Evolutionary conservation across 495 filamentous ascomycete species (phyloP), one percentile per base, ranked within the genome.

Genomic region (Neurospora sp.): DNA sequence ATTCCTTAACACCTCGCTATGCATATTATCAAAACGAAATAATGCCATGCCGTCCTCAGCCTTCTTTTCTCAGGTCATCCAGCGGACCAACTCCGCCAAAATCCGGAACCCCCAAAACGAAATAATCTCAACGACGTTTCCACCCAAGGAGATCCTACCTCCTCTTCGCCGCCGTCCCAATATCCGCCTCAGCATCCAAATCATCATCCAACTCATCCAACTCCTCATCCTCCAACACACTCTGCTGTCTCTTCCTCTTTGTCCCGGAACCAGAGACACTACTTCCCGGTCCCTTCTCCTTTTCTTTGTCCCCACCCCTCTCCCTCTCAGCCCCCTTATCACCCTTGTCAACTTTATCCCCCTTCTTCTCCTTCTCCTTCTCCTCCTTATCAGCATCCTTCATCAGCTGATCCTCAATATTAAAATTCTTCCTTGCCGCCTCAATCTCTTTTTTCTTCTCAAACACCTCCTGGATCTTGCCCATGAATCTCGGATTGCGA

Each of bases 381-480:
- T 84, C 82, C 79, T 84, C 83, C 72, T 79, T 79, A 12, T 81
- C 77, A 3, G 81, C 79, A 44, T 84, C 81, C 77, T 82, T 82
- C 71, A 81, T 80, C 4, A 86, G 69, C 72, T 81, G 79, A 20
- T 82, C 83, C 66, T 86, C 84, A 31, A 84, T 81, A 39, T 79
- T 79, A 72, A 95, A 89, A 16, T 87, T 86, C 80, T 91, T 92
- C 16, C 92, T 84, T n/a, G 91, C 89, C 74, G 90, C 86, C 79
- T 93, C 93, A 62, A 97, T 87, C 72, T 90, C 88, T 78, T 90
- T 89, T 74, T 94, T 91, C 87, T 92, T 93, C 75, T 89, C 89
- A 71, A 98, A 83, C 75, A 96, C 85, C 81, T 97, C 94, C 84
- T 93, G 89, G 72, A 98, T 92, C 82, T 96, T 91, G 31, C 96